Evolutionary conservation across 108 stramenopile genomes (phyloP).

Genomic region (Cyclotella cryptica): DNA sequence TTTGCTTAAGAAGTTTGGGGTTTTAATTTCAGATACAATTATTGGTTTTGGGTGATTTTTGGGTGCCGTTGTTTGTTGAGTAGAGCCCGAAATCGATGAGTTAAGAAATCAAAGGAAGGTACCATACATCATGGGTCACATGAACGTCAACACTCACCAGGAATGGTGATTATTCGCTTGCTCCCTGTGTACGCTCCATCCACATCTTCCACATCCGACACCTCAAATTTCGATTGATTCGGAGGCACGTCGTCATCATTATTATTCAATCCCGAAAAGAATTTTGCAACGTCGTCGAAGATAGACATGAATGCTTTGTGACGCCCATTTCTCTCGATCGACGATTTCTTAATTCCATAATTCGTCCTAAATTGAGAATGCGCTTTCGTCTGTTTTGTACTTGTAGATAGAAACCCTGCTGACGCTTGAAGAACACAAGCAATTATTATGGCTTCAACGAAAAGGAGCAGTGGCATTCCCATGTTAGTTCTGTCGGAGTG

Average conservation of each 20-base stretch:
- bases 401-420: neutral
- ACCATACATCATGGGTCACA: no score
- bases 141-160: conserved; percentile 30
- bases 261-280: conserved; percentile 38
- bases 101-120: no score
- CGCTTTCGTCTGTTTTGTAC: neutral
- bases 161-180: conserved; percentile 51
- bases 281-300: conserved; percentile 52
- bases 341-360: neutral
- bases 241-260: conserved; percentile 6
- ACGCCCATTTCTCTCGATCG: neutral
- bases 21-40: neutral
- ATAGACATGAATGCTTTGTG: neutral
- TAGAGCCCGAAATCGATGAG: no score
- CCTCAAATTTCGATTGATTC: conserved; percentile 8
- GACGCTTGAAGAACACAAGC: neutral
- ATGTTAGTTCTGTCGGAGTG: no score
- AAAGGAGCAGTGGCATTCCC: no score
- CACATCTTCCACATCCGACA: conserved; percentile 17
- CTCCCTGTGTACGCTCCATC: conserved; percentile 55
- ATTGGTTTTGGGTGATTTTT: neutral
- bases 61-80: no score
- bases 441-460: no score
- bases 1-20: conserved; percentile 37
- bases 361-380: neutral